Evolutionary conservation across 2,329 filamentous ascomycete species (phyloP).

Genomic region (Sordariomycetes sp.): DNA sequence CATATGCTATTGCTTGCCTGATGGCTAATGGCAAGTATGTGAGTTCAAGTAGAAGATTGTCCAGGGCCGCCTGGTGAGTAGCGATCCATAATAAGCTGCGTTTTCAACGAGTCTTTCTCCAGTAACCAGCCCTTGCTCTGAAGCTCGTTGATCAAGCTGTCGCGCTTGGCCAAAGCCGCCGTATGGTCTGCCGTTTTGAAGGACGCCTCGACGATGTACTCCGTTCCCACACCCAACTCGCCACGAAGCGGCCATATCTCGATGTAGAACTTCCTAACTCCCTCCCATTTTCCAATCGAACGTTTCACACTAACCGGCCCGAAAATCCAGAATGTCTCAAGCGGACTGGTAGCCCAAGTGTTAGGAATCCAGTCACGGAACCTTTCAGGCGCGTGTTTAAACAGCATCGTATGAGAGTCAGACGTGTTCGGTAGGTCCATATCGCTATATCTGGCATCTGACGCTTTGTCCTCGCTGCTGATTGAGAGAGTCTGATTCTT

Average conservation of each 20-base stretch:
- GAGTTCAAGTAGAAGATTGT: too few relatives aligned
- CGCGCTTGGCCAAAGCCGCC: slow-evolving; percentile 10
- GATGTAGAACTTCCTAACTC: slow-evolving; percentile 16
- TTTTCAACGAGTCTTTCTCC: slow-evolving; percentile 14
- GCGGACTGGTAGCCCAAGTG: slow-evolving; percentile 14
- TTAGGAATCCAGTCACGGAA: slow-evolving; percentile 17
- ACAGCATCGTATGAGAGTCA: slow-evolving; percentile 13
- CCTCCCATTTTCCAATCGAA: slow-evolving; percentile 17
- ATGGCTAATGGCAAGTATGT: too few relatives aligned
- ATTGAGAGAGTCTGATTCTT: slow-evolving; percentile 24
- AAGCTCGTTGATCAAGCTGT: slow-evolving; percentile 11
- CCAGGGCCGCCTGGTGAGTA: too few relatives aligned
- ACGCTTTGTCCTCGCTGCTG: slow-evolving; percentile 15
- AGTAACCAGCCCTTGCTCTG: slow-evolving; percentile 16
- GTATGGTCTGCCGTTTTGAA: slow-evolving; percentile 14
- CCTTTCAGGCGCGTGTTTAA: slow-evolving; percentile 17
- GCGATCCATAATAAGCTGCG: slow-evolving; percentile 15
- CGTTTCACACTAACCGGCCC: slow-evolving; percentile 19
- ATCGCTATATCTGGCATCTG: slow-evolving; percentile 13
- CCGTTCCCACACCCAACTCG: slow-evolving; percentile 11
- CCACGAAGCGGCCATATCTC: slow-evolving; percentile 20
- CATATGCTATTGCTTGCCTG: too few relatives aligned
- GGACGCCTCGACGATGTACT: slow-evolving; percentile 18
- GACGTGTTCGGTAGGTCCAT: slow-evolving; percentile 13
- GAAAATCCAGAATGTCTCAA: slow-evolving; percentile 16